Conservation (phyloP, 1,284 basidiomycete genomes). For the Naganishia cerealis region DNA sequence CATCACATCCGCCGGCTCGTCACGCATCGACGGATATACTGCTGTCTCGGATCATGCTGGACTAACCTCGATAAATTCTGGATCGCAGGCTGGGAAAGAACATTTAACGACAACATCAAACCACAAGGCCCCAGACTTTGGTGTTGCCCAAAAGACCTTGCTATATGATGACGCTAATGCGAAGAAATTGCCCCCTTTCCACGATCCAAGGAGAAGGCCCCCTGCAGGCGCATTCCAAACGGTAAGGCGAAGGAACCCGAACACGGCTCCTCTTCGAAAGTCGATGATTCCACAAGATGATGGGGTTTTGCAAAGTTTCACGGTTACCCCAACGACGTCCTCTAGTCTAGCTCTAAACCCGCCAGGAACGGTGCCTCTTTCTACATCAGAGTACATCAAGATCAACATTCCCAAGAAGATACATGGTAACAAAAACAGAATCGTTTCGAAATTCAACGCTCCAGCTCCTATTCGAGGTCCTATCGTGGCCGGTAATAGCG, state of each 20-base stretch:
- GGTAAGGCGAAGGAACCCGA: neutral
- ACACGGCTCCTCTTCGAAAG: neutral
- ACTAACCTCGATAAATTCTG: neutral
- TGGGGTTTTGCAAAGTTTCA: neutral
- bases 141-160: too few species aligned
- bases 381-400: neutral
- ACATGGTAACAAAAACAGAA: neutral
- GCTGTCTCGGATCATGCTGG: neutral
- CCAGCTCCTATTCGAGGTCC: neutral
- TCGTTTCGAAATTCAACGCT: neutral
- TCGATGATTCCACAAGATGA: conserved; percentile 1
- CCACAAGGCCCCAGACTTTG: too few species aligned
- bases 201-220: neutral
- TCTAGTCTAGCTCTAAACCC: neutral
- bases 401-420: neutral
- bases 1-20: neutral
- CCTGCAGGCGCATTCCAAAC: neutral
- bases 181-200: neutral
- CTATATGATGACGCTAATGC: neutral
- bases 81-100: neutral
- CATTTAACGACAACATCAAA: too few species aligned
- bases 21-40: neutral
- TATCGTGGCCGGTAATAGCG: neutral
- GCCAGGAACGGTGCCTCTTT: conserved; percentile 4
- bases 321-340: neutral